Evolutionary conservation across 2,329 filamentous ascomycete species (phyloP).

Genomic region (Paracoccidioides lutzii): DNA sequence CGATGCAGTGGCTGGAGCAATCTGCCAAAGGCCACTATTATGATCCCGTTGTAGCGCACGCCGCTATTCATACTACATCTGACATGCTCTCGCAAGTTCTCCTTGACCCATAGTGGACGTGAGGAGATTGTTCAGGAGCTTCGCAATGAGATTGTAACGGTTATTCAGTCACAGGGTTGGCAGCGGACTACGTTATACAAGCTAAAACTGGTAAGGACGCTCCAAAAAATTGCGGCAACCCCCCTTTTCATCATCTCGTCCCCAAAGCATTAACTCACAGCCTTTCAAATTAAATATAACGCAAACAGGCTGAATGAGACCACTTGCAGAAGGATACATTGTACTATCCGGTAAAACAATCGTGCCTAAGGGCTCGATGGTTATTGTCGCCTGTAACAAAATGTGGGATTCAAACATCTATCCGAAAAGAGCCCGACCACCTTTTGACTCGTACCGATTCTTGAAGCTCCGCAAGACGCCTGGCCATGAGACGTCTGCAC

Average conservation of each 20-base stretch:
- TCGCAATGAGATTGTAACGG: conserved; percentile 13
- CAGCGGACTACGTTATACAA: conserved; percentile 27
- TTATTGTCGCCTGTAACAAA: conserved; percentile 8
- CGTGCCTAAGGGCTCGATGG: conserved; percentile 10
- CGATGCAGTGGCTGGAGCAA: conserved; percentile 18
- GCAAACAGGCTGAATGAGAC: conserved; percentile 9
- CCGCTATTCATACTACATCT: conserved; percentile 15
- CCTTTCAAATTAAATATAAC: too few species aligned
- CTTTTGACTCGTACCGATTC: conserved; percentile 13
- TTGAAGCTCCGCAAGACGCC: conserved; percentile 6
- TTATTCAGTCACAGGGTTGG: conserved; percentile 16
- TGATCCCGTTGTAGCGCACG: conserved; percentile 12
- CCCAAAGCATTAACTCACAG: too few species aligned
- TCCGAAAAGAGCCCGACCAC: conserved; percentile 8
- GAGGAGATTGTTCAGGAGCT: conserved; percentile 8
- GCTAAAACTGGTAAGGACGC: too few species aligned
- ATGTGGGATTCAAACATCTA: conserved; percentile 12
- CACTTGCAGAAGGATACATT: conserved; percentile 7
- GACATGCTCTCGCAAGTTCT: conserved; percentile 16
- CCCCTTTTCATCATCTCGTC: too few species aligned
- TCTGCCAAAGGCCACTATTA: conserved; percentile 13
- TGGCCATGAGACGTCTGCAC: conserved; percentile 6
- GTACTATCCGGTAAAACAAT: conserved; percentile 10
- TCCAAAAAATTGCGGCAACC: too few species aligned
- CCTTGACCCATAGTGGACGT: conserved; percentile 11